Evolutionary conservation across 2,329 filamentous ascomycete species (phyloP).

Genomic region (Graphilbum fragrans): DNA sequence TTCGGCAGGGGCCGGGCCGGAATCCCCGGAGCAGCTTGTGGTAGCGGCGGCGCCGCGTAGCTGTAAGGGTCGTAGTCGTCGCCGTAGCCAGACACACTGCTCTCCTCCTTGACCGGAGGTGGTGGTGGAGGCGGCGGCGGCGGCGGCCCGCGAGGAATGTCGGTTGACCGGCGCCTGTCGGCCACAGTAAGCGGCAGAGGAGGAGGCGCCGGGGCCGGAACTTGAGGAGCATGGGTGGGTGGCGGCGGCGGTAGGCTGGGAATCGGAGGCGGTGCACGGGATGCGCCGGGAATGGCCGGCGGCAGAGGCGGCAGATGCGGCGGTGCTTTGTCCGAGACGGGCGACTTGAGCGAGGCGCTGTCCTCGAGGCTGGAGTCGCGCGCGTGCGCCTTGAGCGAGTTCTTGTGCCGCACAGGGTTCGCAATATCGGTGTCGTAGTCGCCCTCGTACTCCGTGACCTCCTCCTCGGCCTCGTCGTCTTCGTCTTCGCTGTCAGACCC

Average conservation of each 20-base stretch:
- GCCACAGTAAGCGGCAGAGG: conserved; percentile 27
- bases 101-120: conserved; percentile 33
- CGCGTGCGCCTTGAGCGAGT: conserved; percentile 73
- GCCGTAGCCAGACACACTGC: conserved; percentile 39
- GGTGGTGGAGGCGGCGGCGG: conserved; percentile 49
- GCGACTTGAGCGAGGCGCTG: conserved; percentile 47
- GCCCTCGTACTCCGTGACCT: conserved; percentile 88
- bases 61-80: conserved; percentile 62
- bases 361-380: conserved; percentile 68
- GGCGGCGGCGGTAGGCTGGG: conserved; percentile 34
- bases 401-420: conserved; percentile 85
- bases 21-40: conserved; percentile 15
- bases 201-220: conserved; percentile 21
- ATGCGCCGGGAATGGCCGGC: conserved; percentile 47
- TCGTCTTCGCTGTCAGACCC: conserved; percentile 21
- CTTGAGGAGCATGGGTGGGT: no score
- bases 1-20: conserved; percentile 18
- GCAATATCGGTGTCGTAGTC: conserved; percentile 98
- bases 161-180: conserved; percentile 50
- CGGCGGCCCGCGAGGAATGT: conserved; percentile 58
- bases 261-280: conserved; percentile 52
- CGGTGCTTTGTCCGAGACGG: conserved; percentile 29
- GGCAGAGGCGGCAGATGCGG: conserved; percentile 19
- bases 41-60: conserved; percentile 25
- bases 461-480: conserved; percentile 62